phyloP scores from a whole-genome alignment of 805 yeast genomes.

The Candida stauntonica region DNA sequence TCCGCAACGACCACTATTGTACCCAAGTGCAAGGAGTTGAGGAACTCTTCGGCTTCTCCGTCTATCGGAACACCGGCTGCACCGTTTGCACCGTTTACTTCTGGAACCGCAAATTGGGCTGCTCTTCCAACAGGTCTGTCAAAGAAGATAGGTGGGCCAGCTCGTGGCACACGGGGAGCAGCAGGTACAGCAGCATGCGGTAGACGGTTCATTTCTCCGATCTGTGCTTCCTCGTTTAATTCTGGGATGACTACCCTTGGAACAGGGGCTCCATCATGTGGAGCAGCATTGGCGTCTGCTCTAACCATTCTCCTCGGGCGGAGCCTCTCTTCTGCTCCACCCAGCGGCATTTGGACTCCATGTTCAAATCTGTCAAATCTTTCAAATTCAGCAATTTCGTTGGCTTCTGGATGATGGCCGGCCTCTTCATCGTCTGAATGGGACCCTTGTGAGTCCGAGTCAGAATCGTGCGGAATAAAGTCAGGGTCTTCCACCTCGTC shows the following conservation, averaged over 20 bases:
- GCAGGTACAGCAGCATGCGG: not conserved
- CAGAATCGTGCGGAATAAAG: conserved; percentile 23
- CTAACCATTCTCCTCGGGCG: too few relatives aligned
- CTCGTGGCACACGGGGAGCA: too few relatives aligned
- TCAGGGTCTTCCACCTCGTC: conserved; percentile 30
- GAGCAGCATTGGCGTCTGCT: too few relatives aligned
- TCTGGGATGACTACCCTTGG: too few relatives aligned
- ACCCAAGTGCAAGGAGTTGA: conserved; percentile 14
- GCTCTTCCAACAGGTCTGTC: not conserved
- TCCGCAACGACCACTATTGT: conserved; percentile 26
- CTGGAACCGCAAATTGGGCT: not conserved
- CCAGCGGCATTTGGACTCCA: not conserved
- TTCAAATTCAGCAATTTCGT: conserved; percentile 16
- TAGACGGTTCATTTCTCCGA: too few relatives aligned
- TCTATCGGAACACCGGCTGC: conserved; percentile 1
- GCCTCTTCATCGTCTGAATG: conserved; percentile 4
- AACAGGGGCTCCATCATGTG: too few relatives aligned
- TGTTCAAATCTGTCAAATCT: conserved; percentile 15
- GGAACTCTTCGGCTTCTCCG: conserved; percentile 16
- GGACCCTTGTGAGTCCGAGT: conserved; percentile 6
- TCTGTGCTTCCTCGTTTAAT: too few relatives aligned
- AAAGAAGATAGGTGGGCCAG: not conserved
- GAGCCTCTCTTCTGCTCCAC: too few relatives aligned
- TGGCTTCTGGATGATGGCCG: conserved; percentile 13
- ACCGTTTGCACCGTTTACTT: not conserved